Evolutionary conservation across 306 rosid genomes (phyloP).

Genomic region (Cyamopsis tetragonoloba): DNA sequence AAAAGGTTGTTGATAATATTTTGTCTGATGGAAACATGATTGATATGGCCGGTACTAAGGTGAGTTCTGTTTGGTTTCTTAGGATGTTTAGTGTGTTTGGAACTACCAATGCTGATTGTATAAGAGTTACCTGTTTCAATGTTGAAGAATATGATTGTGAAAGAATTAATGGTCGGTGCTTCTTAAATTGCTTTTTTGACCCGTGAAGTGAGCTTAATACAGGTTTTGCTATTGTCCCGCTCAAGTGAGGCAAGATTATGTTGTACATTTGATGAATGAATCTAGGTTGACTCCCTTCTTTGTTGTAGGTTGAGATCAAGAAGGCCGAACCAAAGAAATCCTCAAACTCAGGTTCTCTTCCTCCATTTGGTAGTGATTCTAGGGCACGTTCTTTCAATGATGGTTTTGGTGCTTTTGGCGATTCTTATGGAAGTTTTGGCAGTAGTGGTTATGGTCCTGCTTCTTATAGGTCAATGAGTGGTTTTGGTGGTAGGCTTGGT

Average conservation of each 20-base stretch:
- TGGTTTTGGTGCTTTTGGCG: conserved; percentile 71
- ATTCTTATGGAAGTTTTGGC: conserved; percentile 77
- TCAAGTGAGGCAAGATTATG: conserved; percentile 32
- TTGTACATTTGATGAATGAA: conserved; percentile 34
- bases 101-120: not conserved
- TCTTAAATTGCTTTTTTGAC: not conserved
- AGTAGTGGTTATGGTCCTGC: conserved; percentile 68
- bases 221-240: conserved; percentile 43
- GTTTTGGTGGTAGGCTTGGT: conserved; percentile 68
- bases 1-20: conserved; percentile 80
- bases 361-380: conserved; percentile 91
- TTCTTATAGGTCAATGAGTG: conserved; percentile 81
- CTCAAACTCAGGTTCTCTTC: conserved; percentile 84
- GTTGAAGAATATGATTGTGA: not conserved
- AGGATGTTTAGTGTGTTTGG: not conserved
- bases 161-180: not conserved
- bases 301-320: conserved; percentile 99
- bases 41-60: conserved; percentile 95
- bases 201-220: conserved; percentile 32
- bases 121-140: not conserved
- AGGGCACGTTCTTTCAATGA: conserved; percentile 89
- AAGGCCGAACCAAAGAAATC: conserved; percentile 99
- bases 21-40: conserved; percentile 86
- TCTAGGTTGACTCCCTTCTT: conserved; percentile 91
- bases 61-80: conserved; percentile 46